These are phyloP conservation scores for Chlorella sp. DNA, from an alignment of 139 green algal species.

Conservation along the genomic window DNA sequence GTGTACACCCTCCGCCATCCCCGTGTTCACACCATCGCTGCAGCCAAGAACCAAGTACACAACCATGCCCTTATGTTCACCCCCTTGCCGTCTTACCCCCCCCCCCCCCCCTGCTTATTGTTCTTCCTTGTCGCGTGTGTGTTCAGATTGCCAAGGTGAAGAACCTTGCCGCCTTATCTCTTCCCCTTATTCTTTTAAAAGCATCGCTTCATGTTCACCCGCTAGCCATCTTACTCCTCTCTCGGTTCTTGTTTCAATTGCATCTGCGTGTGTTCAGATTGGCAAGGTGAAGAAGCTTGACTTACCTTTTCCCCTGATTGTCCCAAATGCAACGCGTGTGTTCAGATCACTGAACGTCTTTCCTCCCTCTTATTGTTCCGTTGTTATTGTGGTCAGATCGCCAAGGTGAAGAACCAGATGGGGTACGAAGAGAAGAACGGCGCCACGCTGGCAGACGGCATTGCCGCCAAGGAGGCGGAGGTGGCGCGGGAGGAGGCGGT, in stretches of 20 bases:
- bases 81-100: neutral
- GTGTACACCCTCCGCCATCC: neutral
- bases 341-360: no score
- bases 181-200: no score
- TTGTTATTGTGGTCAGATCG: constrained; percentile 54
- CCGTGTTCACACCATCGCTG: neutral
- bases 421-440: constrained; percentile 56
- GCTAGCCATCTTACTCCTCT: no score
- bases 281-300: no score
- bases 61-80: neutral
- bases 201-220: no score
- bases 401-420: constrained; percentile 69
- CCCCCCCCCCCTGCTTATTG: neutral
- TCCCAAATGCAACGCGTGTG: no score
- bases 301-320: no score
- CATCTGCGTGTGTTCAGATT: no score
- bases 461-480: constrained; percentile 20
- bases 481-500: constrained; percentile 32
- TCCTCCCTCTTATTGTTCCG: neutral
- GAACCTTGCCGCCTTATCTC: no score
- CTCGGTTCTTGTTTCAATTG: no score
- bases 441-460: neutral
- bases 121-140: neutral
- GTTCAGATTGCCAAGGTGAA: neutral
- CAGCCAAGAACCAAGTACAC: no score